Evolutionary conservation across 352 stramenopile genomes (phyloP), one percentile per base, ranked within the genome.

Genomic region (Pythium sukuiense): DNA sequence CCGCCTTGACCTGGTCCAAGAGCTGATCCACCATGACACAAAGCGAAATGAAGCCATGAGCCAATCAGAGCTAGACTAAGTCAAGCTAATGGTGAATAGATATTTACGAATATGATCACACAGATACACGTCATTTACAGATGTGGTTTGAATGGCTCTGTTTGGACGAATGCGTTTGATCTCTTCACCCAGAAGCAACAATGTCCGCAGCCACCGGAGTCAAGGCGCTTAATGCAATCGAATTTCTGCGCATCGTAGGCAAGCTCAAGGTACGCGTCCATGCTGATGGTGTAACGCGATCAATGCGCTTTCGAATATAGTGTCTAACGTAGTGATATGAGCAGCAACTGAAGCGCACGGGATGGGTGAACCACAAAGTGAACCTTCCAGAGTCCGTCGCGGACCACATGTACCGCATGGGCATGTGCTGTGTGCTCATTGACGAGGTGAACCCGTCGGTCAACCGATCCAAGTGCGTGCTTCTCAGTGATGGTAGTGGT

Each of bases 341-440:
- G 32, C 77, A 97, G 88, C 80, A 74, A 43, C 69, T 97, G 26
- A 97, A 97, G 73, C 87, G 90, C 67, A 97, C 91, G 48, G 93
- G 92, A 75, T 98, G 93, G 93, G 80, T 98, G n/a, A 93, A 93
- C 64, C 90, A 93, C 71, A 88, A 94, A 4, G 91, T 97, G 48
- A 66, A 83, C 20, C 66, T 90, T 26, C 89, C 92, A 12, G 93
- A 98, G 75, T 97, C 88, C 7, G 91, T 98, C 24, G 90, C 93
- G 27, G 93, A 98, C 71, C 93, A 98, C 78, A 97, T 96, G 76
- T 98, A 97, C 70, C 88, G 93, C 64, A 96, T 98, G 81, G 73
- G 87, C 8, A 96, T 96, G 85, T 95, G 88, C 72, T 94, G 85
- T 56, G 90, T 97, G 84, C 74, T 97, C 37, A 74, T 97, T 41